Evolutionary conservation across 768 basidiomycete species (phyloP), one percentile per base, ranked within the genome.

Genomic region (Suillus fuscotomentosus): DNA sequence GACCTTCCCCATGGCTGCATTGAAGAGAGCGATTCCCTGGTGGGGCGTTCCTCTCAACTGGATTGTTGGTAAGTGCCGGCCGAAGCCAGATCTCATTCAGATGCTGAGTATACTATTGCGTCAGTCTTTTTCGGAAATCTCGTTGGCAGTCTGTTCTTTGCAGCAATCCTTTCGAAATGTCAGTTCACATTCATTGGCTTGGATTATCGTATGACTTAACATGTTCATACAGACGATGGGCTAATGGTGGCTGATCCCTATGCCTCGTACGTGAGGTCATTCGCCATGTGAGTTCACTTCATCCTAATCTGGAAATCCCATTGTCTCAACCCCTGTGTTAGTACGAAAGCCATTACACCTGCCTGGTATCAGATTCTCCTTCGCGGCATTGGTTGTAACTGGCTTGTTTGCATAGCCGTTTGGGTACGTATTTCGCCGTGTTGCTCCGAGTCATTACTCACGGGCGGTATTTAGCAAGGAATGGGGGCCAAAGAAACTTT

Each of bases 371-470:
- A 91, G 71, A 87, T 91, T 43, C 86, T 91, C 75, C 75, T 91
- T 22, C 80, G 89, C 17, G 90, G 89, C 0, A 89, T 91, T 66
- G 90, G 84, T 7, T 91, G 90, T 67, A 91, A 91, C 68, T 91
- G 88, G 89, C 80, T 91, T 1, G 90, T 91, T 43, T 88, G 82
- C 65, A 75, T 90, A 6, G 90, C 89, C 2, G 78, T 91, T 62
- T 91, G 90, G 89, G 90, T 89, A 63, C 36, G 88, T 74, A 22
- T 27, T 5, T 57, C 36, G 55, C 4, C 22, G n/a, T 11, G 11
- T 14, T 42, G 57, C 8, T 45, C n/a, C 34, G 60, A 17, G 50
- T 66, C 43, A 69, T 59, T 36, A 20, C 41, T 61, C 13, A 54
- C 11, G 13, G 47, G 13, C 11, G 8, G 53, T 50, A 36, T 66